phyloP scores from a whole-genome alignment of 2,329 filamentous ascomycete species.

The Calonectria leucothoes region DNA sequence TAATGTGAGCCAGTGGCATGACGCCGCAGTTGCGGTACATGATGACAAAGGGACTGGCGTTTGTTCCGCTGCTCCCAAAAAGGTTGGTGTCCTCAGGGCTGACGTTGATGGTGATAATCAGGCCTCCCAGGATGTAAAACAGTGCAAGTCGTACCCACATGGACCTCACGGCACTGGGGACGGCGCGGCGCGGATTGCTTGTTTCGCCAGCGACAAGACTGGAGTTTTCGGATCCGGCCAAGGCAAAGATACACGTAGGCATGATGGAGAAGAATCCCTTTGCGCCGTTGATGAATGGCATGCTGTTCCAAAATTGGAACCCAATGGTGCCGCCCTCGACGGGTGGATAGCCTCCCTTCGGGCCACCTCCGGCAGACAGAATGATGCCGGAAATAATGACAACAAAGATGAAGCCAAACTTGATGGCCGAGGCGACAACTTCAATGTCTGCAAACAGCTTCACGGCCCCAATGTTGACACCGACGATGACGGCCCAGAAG shows the following conservation, averaged over 20 bases:
- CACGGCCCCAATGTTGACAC: conserved; percentile 55
- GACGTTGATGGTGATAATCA: conserved; percentile 58
- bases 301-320: conserved; percentile 57
- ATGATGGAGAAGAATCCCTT: conserved; percentile 67
- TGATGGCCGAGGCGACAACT: conserved; percentile 55
- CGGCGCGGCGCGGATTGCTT: conserved; percentile 53
- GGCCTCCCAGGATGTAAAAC: conserved; percentile 57
- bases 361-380: conserved; percentile 56
- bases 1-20: conserved; percentile 55
- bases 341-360: conserved; percentile 18
- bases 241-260: conserved; percentile 60
- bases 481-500: conserved; percentile 52
- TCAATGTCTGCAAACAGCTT: conserved; percentile 59
- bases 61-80: conserved; percentile 54
- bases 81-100: conserved; percentile 52
- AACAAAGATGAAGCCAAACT: conserved; percentile 60
- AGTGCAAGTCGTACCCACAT: conserved; percentile 58
- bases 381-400: conserved; percentile 58
- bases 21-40: conserved; percentile 55
- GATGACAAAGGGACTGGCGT: conserved; percentile 59
- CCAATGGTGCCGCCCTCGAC: conserved; percentile 50
- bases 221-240: conserved; percentile 58
- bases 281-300: conserved; percentile 56
- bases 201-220: conserved; percentile 58
- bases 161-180: conserved; percentile 56